Base-by-base conservation (phyloP, 1,139 yeast genomes). In the Protomyces gravidus region DNA sequence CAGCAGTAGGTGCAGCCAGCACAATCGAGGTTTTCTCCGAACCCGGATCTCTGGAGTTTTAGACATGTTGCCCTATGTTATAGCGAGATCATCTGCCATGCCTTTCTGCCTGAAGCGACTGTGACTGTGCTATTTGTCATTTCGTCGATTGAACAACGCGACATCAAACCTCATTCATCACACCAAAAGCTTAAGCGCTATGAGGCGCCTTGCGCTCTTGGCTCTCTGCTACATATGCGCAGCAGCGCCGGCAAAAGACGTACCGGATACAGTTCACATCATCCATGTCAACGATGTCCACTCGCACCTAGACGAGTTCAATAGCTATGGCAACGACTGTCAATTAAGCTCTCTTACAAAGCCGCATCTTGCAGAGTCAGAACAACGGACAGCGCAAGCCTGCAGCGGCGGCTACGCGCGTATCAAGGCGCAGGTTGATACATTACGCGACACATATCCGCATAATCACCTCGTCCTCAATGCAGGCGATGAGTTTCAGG, bases 1-100 rank as follows among this genome's bases (percentile, higher is more conserved):
- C 79, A 85, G 67, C 88, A 84, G 77, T 84, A 81, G 73, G 15
- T 13, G 2, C 25, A n/a, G n/a, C n/a, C n/a, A n/a, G n/a, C n/a
- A n/a, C n/a, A n/a, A n/a, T n/a, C n/a, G n/a, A n/a, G n/a, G n/a
- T n/a, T n/a, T n/a, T n/a, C n/a, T n/a, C n/a, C n/a, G n/a, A n/a
- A n/a, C n/a, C n/a, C n/a, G n/a, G n/a, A n/a, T n/a, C n/a, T n/a
- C n/a, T n/a, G 15, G 36, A 30, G 5, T 5, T 7, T 30, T 30
- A 30, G 36, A 30, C n/a, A 2, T 30, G 36, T 30, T 30, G 11
- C 13, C 11, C 3, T 30, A 15, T 15, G 11, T 30, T 30, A 15
- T 30, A 30, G 36, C 36, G 36, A 30, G 36, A 30, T 13, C 36
- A 30, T 30, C 36, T 28, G 33, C 33, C 33, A 30, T 30, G n/a